Evolutionary conservation across 2,329 filamentous ascomycete genomes (phyloP).

Genomic region (Colletotrichum musicola): DNA sequence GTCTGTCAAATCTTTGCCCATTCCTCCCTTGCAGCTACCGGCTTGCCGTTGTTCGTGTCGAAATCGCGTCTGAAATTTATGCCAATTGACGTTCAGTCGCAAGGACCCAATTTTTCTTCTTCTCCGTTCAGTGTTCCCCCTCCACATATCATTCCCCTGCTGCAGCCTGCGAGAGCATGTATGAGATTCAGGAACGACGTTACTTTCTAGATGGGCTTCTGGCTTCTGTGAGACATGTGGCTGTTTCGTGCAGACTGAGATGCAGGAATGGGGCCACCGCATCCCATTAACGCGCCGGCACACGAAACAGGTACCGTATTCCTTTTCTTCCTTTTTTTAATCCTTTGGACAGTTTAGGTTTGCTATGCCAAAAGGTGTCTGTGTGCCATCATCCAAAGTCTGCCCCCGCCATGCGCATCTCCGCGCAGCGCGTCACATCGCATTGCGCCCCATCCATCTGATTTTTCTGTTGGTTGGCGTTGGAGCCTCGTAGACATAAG

Average conservation of each 20-base stretch:
- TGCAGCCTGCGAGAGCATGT: background rate
- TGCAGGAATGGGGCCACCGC: slow-evolving; percentile 17
- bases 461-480: no score
- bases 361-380: no score
- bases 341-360: background rate
- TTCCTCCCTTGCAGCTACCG: no score
- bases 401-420: no score
- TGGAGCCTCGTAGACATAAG: no score
- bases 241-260: slow-evolving; percentile 24
- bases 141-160: slow-evolving; percentile 2
- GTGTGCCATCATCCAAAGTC: no score
- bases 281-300: background rate
- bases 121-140: background rate
- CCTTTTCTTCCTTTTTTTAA: slow-evolving; percentile 4
- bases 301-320: slow-evolving; percentile 1
- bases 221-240: slow-evolving; percentile 31
- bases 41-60: no score
- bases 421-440: no score
- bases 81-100: background rate
- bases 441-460: no score
- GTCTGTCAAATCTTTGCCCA: no score
- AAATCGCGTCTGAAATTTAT: background rate
- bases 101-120: background rate
- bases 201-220: slow-evolving; percentile 16
- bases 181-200: slow-evolving; percentile 24